Conservation (phyloP, 2,329 filamentous ascomycete genomes). For the Verticillium zaregamsianum region DNA sequence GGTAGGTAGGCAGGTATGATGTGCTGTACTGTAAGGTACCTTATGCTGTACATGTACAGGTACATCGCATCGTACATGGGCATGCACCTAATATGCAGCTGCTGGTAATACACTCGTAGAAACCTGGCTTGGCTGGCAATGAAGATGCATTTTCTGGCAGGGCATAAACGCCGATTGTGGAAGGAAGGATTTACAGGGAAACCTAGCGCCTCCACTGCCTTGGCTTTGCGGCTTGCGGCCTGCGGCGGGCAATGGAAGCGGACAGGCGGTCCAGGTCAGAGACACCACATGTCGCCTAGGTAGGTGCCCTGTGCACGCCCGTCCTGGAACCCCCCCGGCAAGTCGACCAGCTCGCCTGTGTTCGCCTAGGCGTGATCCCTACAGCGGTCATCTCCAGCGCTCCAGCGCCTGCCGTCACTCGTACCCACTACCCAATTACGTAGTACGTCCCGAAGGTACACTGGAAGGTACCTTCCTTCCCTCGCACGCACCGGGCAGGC, state of each 20-base stretch:
- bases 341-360: background rate
- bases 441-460: background rate
- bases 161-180: background rate
- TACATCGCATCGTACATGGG: background rate
- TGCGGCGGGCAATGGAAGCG: background rate
- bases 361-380: conserved; percentile 1
- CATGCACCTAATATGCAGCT: background rate
- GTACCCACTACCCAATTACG: background rate
- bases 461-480: background rate
- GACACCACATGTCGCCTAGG: background rate
- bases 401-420: background rate
- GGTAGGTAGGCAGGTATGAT: background rate
- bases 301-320: conserved; percentile 2
- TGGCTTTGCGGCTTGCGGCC: background rate
- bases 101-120: background rate
- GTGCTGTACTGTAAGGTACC: background rate
- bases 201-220: background rate
- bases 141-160: background rate
- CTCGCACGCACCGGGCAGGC: background rate
- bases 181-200: background rate
- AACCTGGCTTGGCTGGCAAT: background rate
- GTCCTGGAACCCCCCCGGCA: background rate
- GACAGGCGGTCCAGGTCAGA: background rate
- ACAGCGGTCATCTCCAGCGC: conserved; percentile 13
- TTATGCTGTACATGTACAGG: background rate